These are phyloP conservation scores for Sporothrix variecibatus DNA, from an alignment of 2,329 filamentous ascomycete species.

Conservation along the genomic window DNA sequence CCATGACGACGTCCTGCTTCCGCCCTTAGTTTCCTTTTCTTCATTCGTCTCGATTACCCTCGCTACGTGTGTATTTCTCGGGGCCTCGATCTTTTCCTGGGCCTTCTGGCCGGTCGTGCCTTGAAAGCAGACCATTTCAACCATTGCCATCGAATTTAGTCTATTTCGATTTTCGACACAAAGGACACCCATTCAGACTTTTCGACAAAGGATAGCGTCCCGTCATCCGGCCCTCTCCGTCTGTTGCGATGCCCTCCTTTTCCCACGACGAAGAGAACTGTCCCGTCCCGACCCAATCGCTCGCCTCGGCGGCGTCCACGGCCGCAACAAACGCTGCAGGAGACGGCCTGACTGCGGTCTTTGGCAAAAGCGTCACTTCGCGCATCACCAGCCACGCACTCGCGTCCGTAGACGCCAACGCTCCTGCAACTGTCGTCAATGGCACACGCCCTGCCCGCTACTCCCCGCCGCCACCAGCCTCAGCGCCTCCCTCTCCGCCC, in stretches of 20 bases:
- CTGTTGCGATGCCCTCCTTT: slow-evolving; percentile 30
- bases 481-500: slow-evolving; percentile 25
- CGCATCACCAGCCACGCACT: slow-evolving; percentile 23
- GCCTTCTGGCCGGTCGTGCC: neutral
- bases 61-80: neutral
- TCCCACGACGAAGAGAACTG: slow-evolving; percentile 26
- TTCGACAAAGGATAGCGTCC: neutral
- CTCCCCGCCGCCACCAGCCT: slow-evolving; percentile 24
- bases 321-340: slow-evolving; percentile 4
- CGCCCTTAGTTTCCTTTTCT: slow-evolving; percentile 7
- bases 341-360: slow-evolving; percentile 18
- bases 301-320: neutral
- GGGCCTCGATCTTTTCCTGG: neutral
- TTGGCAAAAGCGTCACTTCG: slow-evolving; percentile 23
- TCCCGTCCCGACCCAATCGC: slow-evolving; percentile 21
- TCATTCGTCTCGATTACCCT: neutral
- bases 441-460: slow-evolving; percentile 18
- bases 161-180: neutral
- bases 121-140: neutral
- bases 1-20: slow-evolving; percentile 15
- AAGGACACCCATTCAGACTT: neutral
- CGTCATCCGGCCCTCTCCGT: neutral
- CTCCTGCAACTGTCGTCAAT: slow-evolving; percentile 10
- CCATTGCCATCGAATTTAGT: too few species aligned
- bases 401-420: slow-evolving; percentile 27